phyloP scores from a whole-genome alignment of 2,329 filamentous ascomycete genomes.

The Fusarium brachygibbosum region DNA sequence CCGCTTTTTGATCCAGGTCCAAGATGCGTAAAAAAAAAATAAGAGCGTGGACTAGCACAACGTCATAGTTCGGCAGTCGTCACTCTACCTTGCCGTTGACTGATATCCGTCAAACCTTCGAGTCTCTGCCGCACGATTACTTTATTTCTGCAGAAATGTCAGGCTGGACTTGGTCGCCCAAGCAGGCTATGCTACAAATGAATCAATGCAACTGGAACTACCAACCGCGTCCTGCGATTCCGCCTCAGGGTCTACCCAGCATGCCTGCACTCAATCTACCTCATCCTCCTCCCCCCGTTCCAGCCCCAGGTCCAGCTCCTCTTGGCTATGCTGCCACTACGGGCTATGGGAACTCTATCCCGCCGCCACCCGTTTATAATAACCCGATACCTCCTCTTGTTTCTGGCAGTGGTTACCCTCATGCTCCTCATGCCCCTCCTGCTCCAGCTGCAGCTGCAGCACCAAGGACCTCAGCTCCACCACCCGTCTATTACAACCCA shows the following conservation, averaged over 20 bases:
- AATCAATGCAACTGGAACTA: conserved; percentile 6
- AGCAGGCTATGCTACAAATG: conserved; percentile 36
- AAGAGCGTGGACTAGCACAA: conserved; percentile 17
- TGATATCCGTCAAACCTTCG: conserved; percentile 7
- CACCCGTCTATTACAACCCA: conserved; percentile 23
- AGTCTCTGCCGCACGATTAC: neutral
- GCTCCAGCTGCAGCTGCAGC: too few relatives aligned
- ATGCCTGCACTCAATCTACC: too few relatives aligned
- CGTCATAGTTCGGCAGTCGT: conserved; percentile 31
- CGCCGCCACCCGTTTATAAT: conserved; percentile 1
- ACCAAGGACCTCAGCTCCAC: neutral
- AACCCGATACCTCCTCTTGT: conserved; percentile 3
- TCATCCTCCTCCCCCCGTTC: conserved; percentile 9
- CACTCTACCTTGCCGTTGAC: neutral
- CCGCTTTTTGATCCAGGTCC: conserved; percentile 1
- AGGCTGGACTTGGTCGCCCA: conserved; percentile 40
- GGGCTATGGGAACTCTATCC: conserved; percentile 3
- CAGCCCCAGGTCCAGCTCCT: neutral
- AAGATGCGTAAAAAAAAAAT: conserved; percentile 10
- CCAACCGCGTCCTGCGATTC: conserved; percentile 10
- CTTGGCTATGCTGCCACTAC: neutral
- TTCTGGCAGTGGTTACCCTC: neutral
- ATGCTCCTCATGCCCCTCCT: neutral
- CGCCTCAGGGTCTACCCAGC: neutral
- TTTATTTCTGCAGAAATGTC: conserved; percentile 22